A percentile compares a stretch with the other conserved stretches of the same genome.
These are phyloP conservation scores for Aspergillus oerlinghausenensis DNA, from an alignment of 2,329 filamentous ascomycete genomes.

Conservation along the genomic window DNA sequence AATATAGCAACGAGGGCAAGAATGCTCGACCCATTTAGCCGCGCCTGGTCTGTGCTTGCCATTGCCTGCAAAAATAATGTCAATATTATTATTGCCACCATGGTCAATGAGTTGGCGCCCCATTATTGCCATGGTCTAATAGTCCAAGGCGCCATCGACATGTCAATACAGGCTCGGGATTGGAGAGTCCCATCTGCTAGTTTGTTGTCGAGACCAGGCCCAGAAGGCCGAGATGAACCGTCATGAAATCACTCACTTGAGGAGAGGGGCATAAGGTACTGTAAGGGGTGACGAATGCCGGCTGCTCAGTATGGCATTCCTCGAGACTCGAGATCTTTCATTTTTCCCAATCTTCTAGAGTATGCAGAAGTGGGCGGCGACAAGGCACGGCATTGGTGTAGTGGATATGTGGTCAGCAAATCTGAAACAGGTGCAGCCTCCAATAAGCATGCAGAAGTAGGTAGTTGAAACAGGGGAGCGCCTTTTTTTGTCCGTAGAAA, in stretches of 20 bases:
- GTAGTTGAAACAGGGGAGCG: neutral
- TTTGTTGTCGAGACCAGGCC: neutral
- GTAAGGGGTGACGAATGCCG: neutral
- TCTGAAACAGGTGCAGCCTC: neutral
- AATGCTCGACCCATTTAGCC: neutral
- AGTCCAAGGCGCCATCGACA: neutral
- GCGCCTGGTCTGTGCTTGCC: neutral
- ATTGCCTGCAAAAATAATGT: neutral
- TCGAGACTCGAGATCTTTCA: neutral
- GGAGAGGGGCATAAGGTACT: neutral
- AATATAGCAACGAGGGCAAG: neutral
- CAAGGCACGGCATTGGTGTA: neutral
- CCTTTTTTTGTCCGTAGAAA: neutral
- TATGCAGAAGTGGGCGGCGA: neutral
- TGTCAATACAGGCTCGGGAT: neutral
- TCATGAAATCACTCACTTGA: neutral
- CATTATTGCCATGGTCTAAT: neutral
- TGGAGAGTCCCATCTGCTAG: neutral
- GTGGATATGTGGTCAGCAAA: neutral
- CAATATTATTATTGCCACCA: neutral
- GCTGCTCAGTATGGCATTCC: neutral
- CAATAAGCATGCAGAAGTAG: neutral
- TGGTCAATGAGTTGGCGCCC: neutral
- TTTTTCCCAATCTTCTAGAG: neutral
- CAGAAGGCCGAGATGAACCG: neutral